Evolutionary conservation across 129 eudicot genomes (phyloP), one percentile per base, ranked within the genome.

Genomic region (Escallonia rubra): DNA sequence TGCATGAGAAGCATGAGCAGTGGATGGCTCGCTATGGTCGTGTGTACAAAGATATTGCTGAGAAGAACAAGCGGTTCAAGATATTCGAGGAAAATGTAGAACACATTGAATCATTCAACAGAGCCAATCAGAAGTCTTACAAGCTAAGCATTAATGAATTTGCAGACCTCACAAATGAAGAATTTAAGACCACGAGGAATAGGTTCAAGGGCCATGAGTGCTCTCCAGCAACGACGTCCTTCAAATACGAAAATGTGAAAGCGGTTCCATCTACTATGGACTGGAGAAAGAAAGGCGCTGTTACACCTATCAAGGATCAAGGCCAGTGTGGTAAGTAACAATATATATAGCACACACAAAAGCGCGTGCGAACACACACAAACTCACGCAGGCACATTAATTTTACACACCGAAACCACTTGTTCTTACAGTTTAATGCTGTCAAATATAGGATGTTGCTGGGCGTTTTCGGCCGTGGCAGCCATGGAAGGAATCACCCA

Each of bases 381-480:
- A 23, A 23, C 34, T 23, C 34, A 23, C 34, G 34, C 34, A 23
- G 34, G 34, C 34, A 23, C 34, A 23, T 23, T 23, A 23, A 23
- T 23, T 23, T 0, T 1, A 46, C 50, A 46, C 50, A 46, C 10
- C 10, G 50, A 5, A 46, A 46, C 50, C 10, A 46, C 8, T 13
- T 13, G 60, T n/a, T 4, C 16, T 56, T 3, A 59, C 43, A 59
- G 1, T 38, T 9, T 41, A 34, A 41, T 54, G 59, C 43, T 42
- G 66, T 43, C 34, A 11, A 0, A 4, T 54, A 54, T 54, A 54
- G 23, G 59, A 6, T 12, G 59, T 54, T 54, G 59, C 34, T 54
- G 59, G 59, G 59, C 59, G 10, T 54, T 54, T 54, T 54, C 59
- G 59, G 59, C 59, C 14, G 59, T 54, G 23, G 59, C 59, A n/a